Conservation (phyloP, 1,284 basidiomycete species). For the Pseudozyma tsukubaensis region DNA sequence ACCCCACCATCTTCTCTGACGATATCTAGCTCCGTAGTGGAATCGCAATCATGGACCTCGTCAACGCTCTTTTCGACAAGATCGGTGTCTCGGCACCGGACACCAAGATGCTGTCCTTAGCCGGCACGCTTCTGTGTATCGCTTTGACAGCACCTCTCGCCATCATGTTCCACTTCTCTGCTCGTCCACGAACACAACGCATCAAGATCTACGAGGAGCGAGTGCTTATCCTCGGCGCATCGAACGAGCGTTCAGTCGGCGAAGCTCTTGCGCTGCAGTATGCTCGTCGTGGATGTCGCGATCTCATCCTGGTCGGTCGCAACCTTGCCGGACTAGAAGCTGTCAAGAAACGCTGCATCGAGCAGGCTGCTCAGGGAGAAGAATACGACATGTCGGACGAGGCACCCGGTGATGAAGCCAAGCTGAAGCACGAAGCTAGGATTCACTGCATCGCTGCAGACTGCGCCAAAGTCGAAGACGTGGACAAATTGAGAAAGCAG, state of each 20-base stretch:
- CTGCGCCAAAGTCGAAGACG: conserved; percentile 77
- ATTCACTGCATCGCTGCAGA: conserved; percentile 73
- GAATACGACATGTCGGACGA: conserved; percentile 58
- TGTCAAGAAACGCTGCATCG: conserved; percentile 76
- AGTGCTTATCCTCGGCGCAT: conserved; percentile 82
- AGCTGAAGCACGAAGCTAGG: conserved; percentile 54
- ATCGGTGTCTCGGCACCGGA: conserved; percentile 29
- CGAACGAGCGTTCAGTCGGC: conserved; percentile 79
- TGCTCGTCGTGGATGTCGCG: conserved; percentile 78
- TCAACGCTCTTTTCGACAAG: conserved; percentile 14
- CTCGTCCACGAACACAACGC: conserved; percentile 27
- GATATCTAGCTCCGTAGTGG: not conserved
- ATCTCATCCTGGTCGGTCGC: conserved; percentile 81
- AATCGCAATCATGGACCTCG: conserved; percentile 33
- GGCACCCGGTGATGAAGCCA: conserved; percentile 42
- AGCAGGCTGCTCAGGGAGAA: conserved; percentile 36
- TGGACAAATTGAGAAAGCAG: conserved; percentile 75
- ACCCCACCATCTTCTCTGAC: not conserved
- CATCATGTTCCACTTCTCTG: conserved; percentile 35
- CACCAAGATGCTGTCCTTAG: conserved; percentile 36
- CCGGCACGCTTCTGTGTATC: conserved; percentile 36
- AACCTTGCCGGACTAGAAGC: conserved; percentile 74
- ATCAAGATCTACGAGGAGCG: conserved; percentile 74
- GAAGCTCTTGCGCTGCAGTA: conserved; percentile 79
- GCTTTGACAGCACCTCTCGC: conserved; percentile 21